Evolutionary conservation across 2,329 filamentous ascomycete genomes (phyloP), one percentile per base, ranked within the genome.

Genomic region (Neonectria punicea): DNA sequence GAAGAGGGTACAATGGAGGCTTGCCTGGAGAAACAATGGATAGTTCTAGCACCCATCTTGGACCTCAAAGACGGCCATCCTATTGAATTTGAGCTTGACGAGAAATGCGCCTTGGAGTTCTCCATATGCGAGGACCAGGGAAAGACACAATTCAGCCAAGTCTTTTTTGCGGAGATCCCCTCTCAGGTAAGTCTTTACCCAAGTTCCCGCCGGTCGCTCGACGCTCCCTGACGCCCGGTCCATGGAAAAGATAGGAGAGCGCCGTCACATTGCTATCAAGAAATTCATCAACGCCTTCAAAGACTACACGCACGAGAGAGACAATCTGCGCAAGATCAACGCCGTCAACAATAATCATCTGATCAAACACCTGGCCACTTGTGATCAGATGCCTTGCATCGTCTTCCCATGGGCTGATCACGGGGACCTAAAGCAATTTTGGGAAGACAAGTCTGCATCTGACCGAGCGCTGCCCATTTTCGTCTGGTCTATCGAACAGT

Each of bases 391-490:
- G 5, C 30, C 43, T 9, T 50, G 51, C 58, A 61, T 56, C 25
- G 22, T 61, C 10, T 61, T 61, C 32, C 51, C 51, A 41, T 61
- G 58, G 58, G 58, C 43, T 14, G 44, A 50, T n/a, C 25, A 25
- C 11, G 51, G 51, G n/a, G 53, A 61, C 25, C 32, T 56, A 14
- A 49, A 34, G 7, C 30, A 47, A 41, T 50, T 55, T 5, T 61
- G 58, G 58, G 30, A 49, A 9, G 28, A 30, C 10, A 36, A 50
- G 14, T 58, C 43, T 7, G 14, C 14, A 32, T 43, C 32, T 25
- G 20, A 55, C 30, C 43, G 43, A n/a, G 34, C 20, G 7, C 9
- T 32, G 6, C 18, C 43, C 8, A 3, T 43, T 16, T 55, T 55
- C 30, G 20, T 22, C 3, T 61, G 58, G 58, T 56, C 58, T 22